A percentile compares a stretch with the other conserved stretches of the same genome.
phyloP scores from a whole-genome alignment of 306 rosid genomes.

The Begonia masoniana region DNA sequence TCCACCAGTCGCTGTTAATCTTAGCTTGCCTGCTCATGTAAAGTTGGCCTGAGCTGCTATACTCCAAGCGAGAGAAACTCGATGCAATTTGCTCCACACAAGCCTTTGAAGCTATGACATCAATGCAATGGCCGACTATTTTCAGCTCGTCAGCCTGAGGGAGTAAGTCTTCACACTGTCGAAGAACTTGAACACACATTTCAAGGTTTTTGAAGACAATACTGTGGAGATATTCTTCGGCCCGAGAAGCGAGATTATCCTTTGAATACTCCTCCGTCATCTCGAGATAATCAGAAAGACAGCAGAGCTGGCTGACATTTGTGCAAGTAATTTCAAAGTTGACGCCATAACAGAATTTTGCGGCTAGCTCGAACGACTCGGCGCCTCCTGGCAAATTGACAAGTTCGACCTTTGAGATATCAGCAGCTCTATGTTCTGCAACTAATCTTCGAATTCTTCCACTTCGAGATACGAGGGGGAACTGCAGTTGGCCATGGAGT shows the following conservation, averaged over 20 bases:
- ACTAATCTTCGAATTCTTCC: slow-evolving; percentile 81
- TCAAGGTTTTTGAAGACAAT: slow-evolving; percentile 53
- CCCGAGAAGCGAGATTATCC: slow-evolving; percentile 71
- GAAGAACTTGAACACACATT: slow-evolving; percentile 40
- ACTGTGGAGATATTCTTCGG: slow-evolving; percentile 25
- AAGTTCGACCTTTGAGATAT: slow-evolving; percentile 86
- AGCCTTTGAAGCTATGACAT: slow-evolving; percentile 89
- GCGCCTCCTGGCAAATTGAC: slow-evolving; percentile 76
- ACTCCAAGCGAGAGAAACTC: slow-evolving; percentile 91
- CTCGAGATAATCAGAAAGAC: slow-evolving; percentile 43
- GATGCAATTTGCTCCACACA: slow-evolving; percentile 97
- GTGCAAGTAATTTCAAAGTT: slow-evolving; percentile 29
- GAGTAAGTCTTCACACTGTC: slow-evolving; percentile 60
- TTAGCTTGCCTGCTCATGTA: slow-evolving; percentile 86
- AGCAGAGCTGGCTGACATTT: slow-evolving; percentile 46
- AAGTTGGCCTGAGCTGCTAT: slow-evolving; percentile 91
- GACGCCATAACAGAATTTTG: slow-evolving; percentile 51
- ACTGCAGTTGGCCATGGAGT: slow-evolving; percentile 39
- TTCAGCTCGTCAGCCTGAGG: slow-evolving; percentile 83
- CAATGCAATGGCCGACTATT: slow-evolving; percentile 68
- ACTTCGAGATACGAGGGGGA: slow-evolving; percentile 95
- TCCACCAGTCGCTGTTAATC: slow-evolving; percentile 94
- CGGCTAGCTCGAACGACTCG: slow-evolving; percentile 50
- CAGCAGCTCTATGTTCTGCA: slow-evolving; percentile 87
- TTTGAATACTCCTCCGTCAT: slow-evolving; percentile 61